These are phyloP conservation scores for Candida sphagnicola DNA, from an alignment of 805 yeast genomes.

Conservation along the genomic window DNA sequence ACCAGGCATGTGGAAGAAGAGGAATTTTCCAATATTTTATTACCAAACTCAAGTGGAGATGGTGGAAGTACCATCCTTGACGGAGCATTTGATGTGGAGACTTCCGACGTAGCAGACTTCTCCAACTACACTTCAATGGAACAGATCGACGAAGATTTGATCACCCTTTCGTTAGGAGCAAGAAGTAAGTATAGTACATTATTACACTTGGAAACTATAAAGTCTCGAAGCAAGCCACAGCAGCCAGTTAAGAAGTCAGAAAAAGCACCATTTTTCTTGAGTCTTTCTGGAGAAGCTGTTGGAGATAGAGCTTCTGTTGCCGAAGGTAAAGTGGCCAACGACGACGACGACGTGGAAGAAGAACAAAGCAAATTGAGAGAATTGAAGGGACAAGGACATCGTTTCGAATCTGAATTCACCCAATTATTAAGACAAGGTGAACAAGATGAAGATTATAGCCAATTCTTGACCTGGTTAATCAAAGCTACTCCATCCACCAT, in stretches of 20 bases:
- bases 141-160: conserved; percentile 58
- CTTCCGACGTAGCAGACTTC: conserved; percentile 19
- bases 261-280: conserved; percentile 75
- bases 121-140: conserved; percentile 48
- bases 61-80: conserved; percentile 69
- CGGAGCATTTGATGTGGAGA: conserved; percentile 62
- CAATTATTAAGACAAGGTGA: conserved; percentile 53
- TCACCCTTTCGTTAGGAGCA: conserved; percentile 76
- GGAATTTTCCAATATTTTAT: conserved; percentile 57
- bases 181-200: conserved; percentile 75
- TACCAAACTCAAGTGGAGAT: conserved; percentile 79
- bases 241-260: conserved; percentile 86
- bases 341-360: conserved; percentile 21
- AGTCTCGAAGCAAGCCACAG: conserved; percentile 81
- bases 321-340: conserved; percentile 22
- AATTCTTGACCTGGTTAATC: conserved; percentile 54
- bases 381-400: conserved; percentile 29
- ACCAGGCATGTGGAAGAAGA: conserved; percentile 73
- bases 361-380: conserved; percentile 30
- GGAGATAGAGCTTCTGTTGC: conserved; percentile 64
- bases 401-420: conserved; percentile 75
- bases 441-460: conserved; percentile 34
- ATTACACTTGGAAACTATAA: conserved; percentile 77
- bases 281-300: conserved; percentile 58
- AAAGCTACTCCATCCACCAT: conserved; percentile 69